Conservation (phyloP, 2,329 filamentous ascomycete species). For the Xylaria arbuscula region DNA sequence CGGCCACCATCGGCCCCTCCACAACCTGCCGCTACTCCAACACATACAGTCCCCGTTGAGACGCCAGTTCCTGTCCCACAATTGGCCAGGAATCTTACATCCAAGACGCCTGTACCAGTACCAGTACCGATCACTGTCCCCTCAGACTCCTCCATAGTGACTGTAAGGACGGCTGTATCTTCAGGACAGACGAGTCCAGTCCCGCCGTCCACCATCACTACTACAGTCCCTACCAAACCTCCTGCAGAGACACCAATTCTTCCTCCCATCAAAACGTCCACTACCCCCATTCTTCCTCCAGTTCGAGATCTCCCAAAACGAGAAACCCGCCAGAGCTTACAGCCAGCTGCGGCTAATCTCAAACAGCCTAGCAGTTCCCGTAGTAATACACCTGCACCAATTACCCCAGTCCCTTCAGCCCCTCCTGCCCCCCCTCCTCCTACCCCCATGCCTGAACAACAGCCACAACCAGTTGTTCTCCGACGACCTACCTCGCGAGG, state of each 20-base stretch:
- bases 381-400: slow-evolving; percentile 49
- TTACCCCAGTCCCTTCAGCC: slow-evolving; percentile 50
- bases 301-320: slow-evolving; percentile 53
- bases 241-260: slow-evolving; percentile 58
- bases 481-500: slow-evolving; percentile 65
- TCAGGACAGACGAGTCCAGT: slow-evolving; percentile 47
- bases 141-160: slow-evolving; percentile 46
- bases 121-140: slow-evolving; percentile 43
- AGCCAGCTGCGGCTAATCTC: slow-evolving; percentile 48
- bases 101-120: slow-evolving; percentile 52
- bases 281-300: slow-evolving; percentile 54
- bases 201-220: slow-evolving; percentile 53
- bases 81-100: slow-evolving; percentile 47
- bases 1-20: slow-evolving; percentile 50
- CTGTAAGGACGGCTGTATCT: slow-evolving; percentile 44
- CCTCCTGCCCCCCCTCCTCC: slow-evolving; percentile 49
- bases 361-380: slow-evolving; percentile 46
- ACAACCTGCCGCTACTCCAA: slow-evolving; percentile 33
- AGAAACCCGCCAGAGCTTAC: slow-evolving; percentile 60
- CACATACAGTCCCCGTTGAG: slow-evolving; percentile 40
- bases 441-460: slow-evolving; percentile 51
- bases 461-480: slow-evolving; percentile 33
- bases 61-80: slow-evolving; percentile 51
- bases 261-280: slow-evolving; percentile 50
- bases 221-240: slow-evolving; percentile 51